Evolutionary conservation across 2,329 filamentous ascomycete genomes (phyloP).

Genomic region (Dactylonectria estremocensis): DNA sequence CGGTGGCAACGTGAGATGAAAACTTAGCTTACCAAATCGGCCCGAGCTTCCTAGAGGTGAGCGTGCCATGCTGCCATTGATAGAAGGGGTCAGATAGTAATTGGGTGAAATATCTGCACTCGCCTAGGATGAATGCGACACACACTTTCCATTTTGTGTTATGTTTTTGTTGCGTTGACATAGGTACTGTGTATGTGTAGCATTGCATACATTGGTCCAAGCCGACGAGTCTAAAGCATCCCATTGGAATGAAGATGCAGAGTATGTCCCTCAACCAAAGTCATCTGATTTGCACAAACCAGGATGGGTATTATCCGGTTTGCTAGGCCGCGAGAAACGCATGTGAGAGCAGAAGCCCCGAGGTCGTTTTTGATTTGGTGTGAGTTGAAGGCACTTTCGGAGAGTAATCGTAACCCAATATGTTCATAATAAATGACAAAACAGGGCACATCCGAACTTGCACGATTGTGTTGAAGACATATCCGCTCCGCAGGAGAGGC

Average conservation of each 20-base stretch:
- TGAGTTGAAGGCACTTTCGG: neutral
- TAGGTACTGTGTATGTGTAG: neutral
- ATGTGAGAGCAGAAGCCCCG: neutral
- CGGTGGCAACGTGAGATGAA: neutral
- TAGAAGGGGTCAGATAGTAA: neutral
- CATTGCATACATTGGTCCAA: neutral
- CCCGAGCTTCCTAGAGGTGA: conserved; percentile 1
- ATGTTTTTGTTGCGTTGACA: neutral
- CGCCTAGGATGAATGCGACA: neutral
- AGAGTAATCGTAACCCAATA: neutral
- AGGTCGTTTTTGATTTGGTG: no score
- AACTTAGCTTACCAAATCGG: neutral
- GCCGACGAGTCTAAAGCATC: neutral
- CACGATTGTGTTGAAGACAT: neutral
- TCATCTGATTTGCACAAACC: no score
- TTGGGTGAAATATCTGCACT: neutral
- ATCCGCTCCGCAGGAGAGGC: neutral
- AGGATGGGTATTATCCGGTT: neutral
- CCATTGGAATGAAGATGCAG: neutral
- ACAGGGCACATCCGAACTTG: neutral
- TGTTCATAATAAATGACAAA: neutral
- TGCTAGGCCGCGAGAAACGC: no score
- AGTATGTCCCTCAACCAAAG: neutral
- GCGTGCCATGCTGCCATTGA: neutral
- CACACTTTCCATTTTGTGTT: neutral